These are phyloP conservation scores for Citrus medica DNA, from an alignment of 345 rosid genomes.

Conservation along the genomic window DNA sequence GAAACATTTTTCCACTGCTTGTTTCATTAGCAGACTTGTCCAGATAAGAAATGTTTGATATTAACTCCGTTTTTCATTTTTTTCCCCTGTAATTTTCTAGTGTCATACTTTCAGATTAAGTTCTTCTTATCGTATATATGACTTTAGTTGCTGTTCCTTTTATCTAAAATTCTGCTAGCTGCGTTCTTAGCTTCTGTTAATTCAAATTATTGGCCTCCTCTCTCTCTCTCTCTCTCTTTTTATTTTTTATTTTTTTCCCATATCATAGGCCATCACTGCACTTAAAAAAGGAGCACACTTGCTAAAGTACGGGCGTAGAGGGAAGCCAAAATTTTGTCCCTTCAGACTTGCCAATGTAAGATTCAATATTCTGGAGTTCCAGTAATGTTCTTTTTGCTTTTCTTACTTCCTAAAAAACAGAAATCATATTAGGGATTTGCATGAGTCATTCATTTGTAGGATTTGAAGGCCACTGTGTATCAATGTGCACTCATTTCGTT, in stretches of 20 bases:
- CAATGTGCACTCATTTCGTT: not conserved
- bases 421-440: not conserved
- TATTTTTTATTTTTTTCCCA: not conserved
- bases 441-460: not conserved
- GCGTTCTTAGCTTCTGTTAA: not conserved
- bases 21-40: not conserved
- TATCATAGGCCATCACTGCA: constrained; percentile 68
- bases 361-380: constrained; percentile 10
- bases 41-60: not conserved
- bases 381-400: not conserved
- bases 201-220: not conserved
- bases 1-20: not conserved
- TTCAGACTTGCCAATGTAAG: constrained; percentile 77
- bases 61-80: not conserved
- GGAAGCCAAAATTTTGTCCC: constrained; percentile 82
- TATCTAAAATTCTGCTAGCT: not conserved
- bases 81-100: not conserved
- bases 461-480: not conserved
- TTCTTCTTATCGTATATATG: not conserved
- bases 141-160: not conserved
- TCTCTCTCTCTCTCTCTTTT: too few relatives aligned
- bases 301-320: constrained; percentile 81
- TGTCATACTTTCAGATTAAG: not conserved
- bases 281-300: constrained; percentile 71
- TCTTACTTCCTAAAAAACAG: not conserved